These are phyloP conservation scores for Selenicereus undatus DNA, from an alignment of 148 eudicot species.

Conservation along the genomic window DNA sequence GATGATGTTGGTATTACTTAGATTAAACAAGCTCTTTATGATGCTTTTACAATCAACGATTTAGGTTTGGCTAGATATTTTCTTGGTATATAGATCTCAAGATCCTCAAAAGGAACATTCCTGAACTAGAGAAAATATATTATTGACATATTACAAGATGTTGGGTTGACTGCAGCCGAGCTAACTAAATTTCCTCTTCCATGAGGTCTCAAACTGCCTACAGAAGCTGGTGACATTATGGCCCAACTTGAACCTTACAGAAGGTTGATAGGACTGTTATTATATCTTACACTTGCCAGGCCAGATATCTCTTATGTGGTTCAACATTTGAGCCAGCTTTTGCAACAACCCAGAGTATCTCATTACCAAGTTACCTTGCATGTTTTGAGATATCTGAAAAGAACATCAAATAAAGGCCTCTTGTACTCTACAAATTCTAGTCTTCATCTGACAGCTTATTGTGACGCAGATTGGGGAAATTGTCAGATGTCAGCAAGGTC, in stretches of 20 bases:
- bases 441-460: too few species aligned
- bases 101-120: too few species aligned
- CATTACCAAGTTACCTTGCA: not conserved
- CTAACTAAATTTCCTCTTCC: not conserved
- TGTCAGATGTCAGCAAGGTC: too few species aligned
- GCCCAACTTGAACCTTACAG: not conserved
- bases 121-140: too few species aligned
- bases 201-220: not conserved
- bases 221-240: not conserved
- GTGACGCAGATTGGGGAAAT: too few species aligned
- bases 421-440: not conserved
- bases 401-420: not conserved
- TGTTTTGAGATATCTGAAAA: not conserved
- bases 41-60: too few species aligned
- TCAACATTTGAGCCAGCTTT: not conserved
- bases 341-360: not conserved
- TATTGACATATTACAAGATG: not conserved
- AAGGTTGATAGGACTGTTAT: not conserved
- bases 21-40: too few species aligned
- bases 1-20: too few species aligned
- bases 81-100: too few species aligned
- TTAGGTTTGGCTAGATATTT: too few species aligned
- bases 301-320: not conserved
- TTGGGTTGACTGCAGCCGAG: not conserved
- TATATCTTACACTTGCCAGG: not conserved